Base-by-base conservation (phyloP, 495 filamentous ascomycete genomes). In the Talaromyces stipitatus region DNA sequence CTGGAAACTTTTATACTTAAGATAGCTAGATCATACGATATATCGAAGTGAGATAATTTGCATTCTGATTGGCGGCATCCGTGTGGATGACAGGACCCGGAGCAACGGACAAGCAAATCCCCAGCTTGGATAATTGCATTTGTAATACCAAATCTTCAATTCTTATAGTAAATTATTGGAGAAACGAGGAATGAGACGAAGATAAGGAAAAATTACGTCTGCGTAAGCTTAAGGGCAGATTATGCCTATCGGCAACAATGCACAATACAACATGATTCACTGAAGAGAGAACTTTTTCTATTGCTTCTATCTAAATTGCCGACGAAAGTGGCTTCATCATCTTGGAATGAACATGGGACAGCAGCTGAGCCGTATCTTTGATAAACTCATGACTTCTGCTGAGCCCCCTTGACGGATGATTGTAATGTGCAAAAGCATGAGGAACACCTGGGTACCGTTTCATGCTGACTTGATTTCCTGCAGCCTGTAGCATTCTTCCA, bases 371-470 rank as follows among this genome's bases (percentile, higher is more conserved):
- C 8, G 59, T 61, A 26, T 61, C 59, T 43, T 54, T 57, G 8
- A 61, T 61, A 30, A 58, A 58, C 11, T 32, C 59, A 50, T 54
- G 58, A 29, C 59, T 61, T 18, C 55, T 56, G 7, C 55, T 54
- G 4, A 65, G 32, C 2, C 61, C 58, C 30, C 61, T 30, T 18
- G 54, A 29, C 0, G 63, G 63, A 27, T 65, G 63, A 27, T 63
- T 65, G 41, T 60, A 63, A 28, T 69, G 65, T 10, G 58, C 63
- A 45, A 69, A 69, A 4, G 65, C 61, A 60, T 69, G 67, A 2
- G 67, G 65, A 24, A 67, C 54, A 1, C 65, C 66, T 0, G 50
- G 10, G 26, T 65, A 67, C 36, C 63, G 55, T 56, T 66, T 64
- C 56, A 63, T 60, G 22, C 58, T 63, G 41, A 69, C 67, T 12